Evolutionary conservation across 805 yeast species (phyloP).

Genomic region (Cyberlindnera nakhonratchasimensis): DNA sequence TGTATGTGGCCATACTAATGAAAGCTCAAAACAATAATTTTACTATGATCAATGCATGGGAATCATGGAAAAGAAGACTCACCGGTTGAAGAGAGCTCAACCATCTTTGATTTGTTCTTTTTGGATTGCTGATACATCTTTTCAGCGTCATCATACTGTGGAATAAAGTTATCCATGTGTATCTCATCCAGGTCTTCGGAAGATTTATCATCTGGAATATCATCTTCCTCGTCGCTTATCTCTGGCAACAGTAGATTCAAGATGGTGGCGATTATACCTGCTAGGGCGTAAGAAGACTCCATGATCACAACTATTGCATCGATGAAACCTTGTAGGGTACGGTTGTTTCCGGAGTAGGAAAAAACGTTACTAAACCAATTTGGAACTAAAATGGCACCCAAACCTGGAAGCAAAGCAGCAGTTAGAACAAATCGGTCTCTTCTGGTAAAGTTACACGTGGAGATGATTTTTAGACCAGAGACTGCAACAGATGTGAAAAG

Average conservation of each 20-base stretch:
- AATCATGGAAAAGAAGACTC: slow-evolving; percentile 1
- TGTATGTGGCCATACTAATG: no score
- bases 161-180: slow-evolving; percentile 25
- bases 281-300: slow-evolving; percentile 71
- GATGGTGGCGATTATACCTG: slow-evolving; percentile 61
- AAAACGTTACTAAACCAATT: slow-evolving; percentile 63
- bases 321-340: slow-evolving; percentile 54
- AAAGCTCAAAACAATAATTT: no score
- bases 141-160: slow-evolving; percentile 27
- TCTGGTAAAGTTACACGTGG: slow-evolving; percentile 52
- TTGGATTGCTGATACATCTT: slow-evolving; percentile 7
- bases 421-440: slow-evolving; percentile 73
- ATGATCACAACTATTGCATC: slow-evolving; percentile 66
- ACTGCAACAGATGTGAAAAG: slow-evolving; percentile 74
- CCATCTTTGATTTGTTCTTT: neutral
- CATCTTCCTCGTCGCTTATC: slow-evolving; percentile 38
- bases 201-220: slow-evolving; percentile 9
- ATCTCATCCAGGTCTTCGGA: slow-evolving; percentile 21
- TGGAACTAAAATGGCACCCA: slow-evolving; percentile 63
- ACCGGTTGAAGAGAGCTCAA: neutral
- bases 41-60: no score
- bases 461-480: slow-evolving; percentile 65
- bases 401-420: slow-evolving; percentile 59
- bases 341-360: slow-evolving; percentile 62
- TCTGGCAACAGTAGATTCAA: slow-evolving; percentile 63